These are phyloP conservation scores for sweet orange (Citrus sinensis) DNA, from an alignment of 345 rosid genomes.

Conservation along the genomic window DNA sequence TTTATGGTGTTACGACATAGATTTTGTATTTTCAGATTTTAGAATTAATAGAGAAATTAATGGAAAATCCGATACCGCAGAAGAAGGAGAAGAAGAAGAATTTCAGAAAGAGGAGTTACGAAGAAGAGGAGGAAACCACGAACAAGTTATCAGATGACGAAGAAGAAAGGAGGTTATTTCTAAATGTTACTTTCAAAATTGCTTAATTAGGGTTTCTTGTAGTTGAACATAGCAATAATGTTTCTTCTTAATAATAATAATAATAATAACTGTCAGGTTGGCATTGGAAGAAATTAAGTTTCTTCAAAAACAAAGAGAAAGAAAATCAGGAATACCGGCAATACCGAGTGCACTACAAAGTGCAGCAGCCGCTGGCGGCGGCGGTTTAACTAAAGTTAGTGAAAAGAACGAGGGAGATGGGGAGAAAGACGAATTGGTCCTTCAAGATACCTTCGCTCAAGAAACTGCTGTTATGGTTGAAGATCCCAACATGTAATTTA, in stretches of 20 bases:
- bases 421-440: conserved; percentile 94
- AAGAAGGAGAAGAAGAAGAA: conserved; percentile 36
- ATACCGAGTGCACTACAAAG: conserved; percentile 33
- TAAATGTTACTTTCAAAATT: neutral
- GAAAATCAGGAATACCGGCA: conserved; percentile 76
- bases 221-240: neutral
- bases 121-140: conserved; percentile 38
- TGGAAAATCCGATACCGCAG: conserved; percentile 2
- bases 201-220: conserved; percentile 9
- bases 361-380: conserved; percentile 19
- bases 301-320: conserved; percentile 90
- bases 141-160: conserved; percentile 51
- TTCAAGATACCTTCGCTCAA: conserved; percentile 96
- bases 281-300: conserved; percentile 93
- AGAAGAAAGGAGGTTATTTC: conserved; percentile 61
- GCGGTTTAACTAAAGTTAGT: conserved; percentile 30
- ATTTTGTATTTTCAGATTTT: neutral
- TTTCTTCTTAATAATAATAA: neutral
- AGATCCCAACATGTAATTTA: conserved; percentile 80
- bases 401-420: conserved; percentile 80
- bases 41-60: neutral
- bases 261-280: conserved; percentile 32
- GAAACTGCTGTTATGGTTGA: conserved; percentile 95
- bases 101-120: conserved; percentile 65
- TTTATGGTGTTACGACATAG: neutral